Conservation (phyloP, 2,329 filamentous ascomycete species). For the Beauveria medogensis region DNA sequence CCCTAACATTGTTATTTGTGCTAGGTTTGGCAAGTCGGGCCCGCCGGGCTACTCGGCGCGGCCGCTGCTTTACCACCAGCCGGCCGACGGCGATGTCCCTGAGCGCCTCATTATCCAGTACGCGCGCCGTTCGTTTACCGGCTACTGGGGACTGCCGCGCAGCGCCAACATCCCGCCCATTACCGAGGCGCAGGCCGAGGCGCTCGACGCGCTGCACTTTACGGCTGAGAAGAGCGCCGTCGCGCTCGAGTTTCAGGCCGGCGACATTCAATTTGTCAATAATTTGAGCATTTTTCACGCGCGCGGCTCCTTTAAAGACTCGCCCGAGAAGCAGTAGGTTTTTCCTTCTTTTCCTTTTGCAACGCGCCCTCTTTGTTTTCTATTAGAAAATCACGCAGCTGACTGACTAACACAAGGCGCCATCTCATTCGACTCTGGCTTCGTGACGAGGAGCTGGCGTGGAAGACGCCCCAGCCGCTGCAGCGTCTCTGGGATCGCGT, state of each 20-base stretch:
- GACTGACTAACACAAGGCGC: slow-evolving; percentile 21
- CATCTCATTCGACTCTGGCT: slow-evolving; percentile 44
- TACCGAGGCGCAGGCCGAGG: slow-evolving; percentile 44
- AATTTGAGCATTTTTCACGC: slow-evolving; percentile 48
- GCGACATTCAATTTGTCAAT: slow-evolving; percentile 48
- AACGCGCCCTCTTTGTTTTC: too few relatives aligned
- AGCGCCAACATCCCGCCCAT: slow-evolving; percentile 47
- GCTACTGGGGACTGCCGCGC: slow-evolving; percentile 47
- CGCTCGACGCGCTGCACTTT: slow-evolving; percentile 43
- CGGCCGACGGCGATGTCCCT: slow-evolving; percentile 33
- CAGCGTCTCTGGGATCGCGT: slow-evolving; percentile 42
- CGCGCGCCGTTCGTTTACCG: slow-evolving; percentile 48
- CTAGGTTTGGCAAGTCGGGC: slow-evolving; percentile 42
- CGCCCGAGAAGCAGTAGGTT: slow-evolving; percentile 34
- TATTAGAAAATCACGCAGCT: not conserved
- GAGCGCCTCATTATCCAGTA: slow-evolving; percentile 54
- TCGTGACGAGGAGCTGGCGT: slow-evolving; percentile 39
- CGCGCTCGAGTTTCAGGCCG: slow-evolving; percentile 38
- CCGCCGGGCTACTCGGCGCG: slow-evolving; percentile 35
- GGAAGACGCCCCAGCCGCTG: slow-evolving; percentile 37
- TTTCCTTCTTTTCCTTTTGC: too few relatives aligned
- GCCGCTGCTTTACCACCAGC: slow-evolving; percentile 49
- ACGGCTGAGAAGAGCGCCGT: slow-evolving; percentile 38
- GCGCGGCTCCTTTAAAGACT: slow-evolving; percentile 40
- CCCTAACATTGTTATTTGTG: not conserved